Evolutionary conservation across 2,329 filamentous ascomycete species (phyloP).

Genomic region (Cladophialophora psammophila): DNA sequence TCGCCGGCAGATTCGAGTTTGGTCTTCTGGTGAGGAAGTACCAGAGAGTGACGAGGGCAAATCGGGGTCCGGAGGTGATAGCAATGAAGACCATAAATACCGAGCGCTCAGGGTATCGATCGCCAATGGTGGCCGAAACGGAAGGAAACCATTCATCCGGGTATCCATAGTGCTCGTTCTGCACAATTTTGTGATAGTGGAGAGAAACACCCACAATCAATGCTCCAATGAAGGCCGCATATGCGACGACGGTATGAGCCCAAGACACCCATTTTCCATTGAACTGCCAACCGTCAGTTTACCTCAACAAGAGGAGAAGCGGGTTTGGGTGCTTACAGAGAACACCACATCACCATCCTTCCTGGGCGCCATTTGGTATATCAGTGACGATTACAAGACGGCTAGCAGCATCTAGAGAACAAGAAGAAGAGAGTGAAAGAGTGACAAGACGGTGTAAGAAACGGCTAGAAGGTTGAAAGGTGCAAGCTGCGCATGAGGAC

Average conservation of each 20-base stretch:
- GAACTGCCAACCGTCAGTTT: conserved; percentile 56
- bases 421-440: conserved; percentile 30
- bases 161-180: conserved; percentile 96
- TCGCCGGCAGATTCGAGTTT: conserved; percentile 77
- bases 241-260: conserved; percentile 83
- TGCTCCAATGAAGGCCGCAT: conserved; percentile 83
- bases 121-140: conserved; percentile 94
- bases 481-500: conserved; percentile 20
- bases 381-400: conserved; percentile 36
- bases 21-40: conserved; percentile 85
- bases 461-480: conserved; percentile 6
- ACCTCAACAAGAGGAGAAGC: conserved; percentile 1
- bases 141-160: conserved; percentile 97
- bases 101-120: conserved; percentile 94
- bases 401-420: conserved; percentile 30
- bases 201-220: conserved; percentile 79
- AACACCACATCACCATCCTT: conserved; percentile 70
- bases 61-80: conserved; percentile 90
- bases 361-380: conserved; percentile 63
- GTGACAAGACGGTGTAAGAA: conserved; percentile 27
- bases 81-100: conserved; percentile 98
- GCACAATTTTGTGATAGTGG: conserved; percentile 95
- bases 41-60: conserved; percentile 88
- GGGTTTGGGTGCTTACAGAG: conserved; percentile 52
- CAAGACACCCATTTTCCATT: conserved; percentile 92